Percentiles rank a stretch among this genome's conserved stretches.
These are phyloP conservation scores for Cyberlindnera veronae DNA, from an alignment of 805 yeast genomes.

Conservation along the genomic window DNA sequence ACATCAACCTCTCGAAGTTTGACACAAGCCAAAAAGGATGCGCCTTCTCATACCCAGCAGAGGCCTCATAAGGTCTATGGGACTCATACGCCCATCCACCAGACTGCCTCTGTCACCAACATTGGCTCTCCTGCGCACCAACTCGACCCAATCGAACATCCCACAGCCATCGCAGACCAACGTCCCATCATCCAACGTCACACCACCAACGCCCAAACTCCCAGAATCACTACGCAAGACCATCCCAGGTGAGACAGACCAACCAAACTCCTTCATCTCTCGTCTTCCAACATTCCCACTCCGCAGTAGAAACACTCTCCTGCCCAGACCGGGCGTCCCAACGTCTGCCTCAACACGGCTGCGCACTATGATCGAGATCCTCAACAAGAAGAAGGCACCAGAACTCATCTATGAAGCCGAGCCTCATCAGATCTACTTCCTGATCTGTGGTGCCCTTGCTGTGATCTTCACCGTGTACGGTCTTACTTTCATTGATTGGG, in stretches of 20 bases:
- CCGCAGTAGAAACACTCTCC: slow-evolving; percentile 62
- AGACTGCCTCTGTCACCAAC: neutral
- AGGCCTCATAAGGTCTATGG: neutral
- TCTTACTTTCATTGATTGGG: slow-evolving; percentile 54
- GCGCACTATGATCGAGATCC: slow-evolving; percentile 55
- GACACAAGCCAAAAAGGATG: neutral
- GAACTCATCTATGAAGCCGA: slow-evolving; percentile 81
- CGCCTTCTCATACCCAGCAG: neutral
- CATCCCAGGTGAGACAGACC: slow-evolving; percentile 28
- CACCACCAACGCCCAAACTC: slow-evolving; percentile 6
- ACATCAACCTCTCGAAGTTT: neutral
- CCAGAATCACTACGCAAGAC: slow-evolving; percentile 23
- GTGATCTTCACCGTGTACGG: slow-evolving; percentile 69
- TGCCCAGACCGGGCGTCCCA: slow-evolving; percentile 79
- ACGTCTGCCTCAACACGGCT: slow-evolving; percentile 45
- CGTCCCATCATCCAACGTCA: neutral
- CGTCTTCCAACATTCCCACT: slow-evolving; percentile 67
- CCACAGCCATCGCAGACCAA: neutral
- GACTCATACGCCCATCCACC: neutral
- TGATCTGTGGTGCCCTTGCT: slow-evolving; percentile 65
- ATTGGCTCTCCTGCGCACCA: slow-evolving; percentile 1
- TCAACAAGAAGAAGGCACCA: slow-evolving; percentile 54
- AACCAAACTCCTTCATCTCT: slow-evolving; percentile 44
- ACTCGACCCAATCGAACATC: neutral
- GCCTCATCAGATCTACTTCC: slow-evolving; percentile 73